phyloP scores from a whole-genome alignment of 2,329 filamentous ascomycete genomes.

The Colletotrichum karsti region DNA sequence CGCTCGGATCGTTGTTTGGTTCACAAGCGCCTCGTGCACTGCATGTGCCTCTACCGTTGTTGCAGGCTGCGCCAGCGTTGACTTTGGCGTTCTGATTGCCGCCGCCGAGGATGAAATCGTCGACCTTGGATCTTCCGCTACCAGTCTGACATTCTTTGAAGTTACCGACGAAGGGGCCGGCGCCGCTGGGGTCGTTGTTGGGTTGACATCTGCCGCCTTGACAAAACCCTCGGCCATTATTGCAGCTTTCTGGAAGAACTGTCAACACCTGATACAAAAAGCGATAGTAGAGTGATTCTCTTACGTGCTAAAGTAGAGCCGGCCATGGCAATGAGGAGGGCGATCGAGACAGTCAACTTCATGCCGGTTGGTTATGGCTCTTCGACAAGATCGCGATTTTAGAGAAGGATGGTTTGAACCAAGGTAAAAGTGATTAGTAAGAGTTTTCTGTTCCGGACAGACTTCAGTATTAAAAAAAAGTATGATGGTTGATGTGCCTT shows the following conservation, averaged over 20 bases:
- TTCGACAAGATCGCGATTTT: too few relatives aligned
- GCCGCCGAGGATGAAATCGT: not conserved
- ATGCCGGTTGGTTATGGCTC: not conserved
- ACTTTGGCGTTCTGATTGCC: not conserved
- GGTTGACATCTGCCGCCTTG: not conserved
- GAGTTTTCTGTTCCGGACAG: too few relatives aligned
- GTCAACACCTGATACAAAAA: not conserved
- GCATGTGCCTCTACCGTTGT: not conserved
- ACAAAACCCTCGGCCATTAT: not conserved
- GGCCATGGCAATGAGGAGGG: not conserved
- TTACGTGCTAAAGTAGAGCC: not conserved
- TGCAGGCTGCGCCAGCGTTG: not conserved
- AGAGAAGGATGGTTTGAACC: too few relatives aligned
- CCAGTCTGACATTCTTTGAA: not conserved
- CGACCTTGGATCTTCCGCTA: not conserved
- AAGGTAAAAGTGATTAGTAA: too few relatives aligned
- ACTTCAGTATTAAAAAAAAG: too few relatives aligned
- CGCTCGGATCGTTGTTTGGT: not conserved
- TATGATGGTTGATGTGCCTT: too few relatives aligned
- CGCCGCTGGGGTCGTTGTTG: not conserved
- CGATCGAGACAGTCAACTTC: not conserved
- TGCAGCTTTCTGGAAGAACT: not conserved
- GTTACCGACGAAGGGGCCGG: not conserved
- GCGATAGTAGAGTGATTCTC: too few relatives aligned
- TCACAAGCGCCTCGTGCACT: not conserved